These are phyloP conservation scores for Xylaria sp. DNA, from an alignment of 2,329 filamentous ascomycete genomes.

Conservation along the genomic window DNA sequence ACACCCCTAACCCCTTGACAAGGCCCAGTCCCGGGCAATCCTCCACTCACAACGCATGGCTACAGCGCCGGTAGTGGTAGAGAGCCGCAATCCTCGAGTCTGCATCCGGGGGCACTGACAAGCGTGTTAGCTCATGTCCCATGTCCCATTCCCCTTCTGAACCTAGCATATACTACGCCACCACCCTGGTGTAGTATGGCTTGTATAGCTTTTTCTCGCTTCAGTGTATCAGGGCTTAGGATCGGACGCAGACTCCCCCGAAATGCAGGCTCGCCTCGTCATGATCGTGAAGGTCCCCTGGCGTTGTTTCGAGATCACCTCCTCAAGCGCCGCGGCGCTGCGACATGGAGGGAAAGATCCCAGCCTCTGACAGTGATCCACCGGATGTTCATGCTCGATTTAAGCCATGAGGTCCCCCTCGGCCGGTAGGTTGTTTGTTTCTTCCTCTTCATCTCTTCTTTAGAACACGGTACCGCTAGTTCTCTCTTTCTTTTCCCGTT, in stretches of 20 bases:
- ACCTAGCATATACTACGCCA: conserved; percentile 6
- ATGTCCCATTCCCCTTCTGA: background rate
- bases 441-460: conserved; percentile 50
- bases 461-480: conserved; percentile 52
- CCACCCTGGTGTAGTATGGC: background rate
- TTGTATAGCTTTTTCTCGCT: conserved; percentile 4
- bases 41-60: conserved; percentile 33
- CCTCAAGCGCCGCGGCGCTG: conserved; percentile 45
- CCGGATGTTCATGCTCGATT: conserved; percentile 54
- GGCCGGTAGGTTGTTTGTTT: conserved; percentile 47
- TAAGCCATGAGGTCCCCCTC: conserved; percentile 53
- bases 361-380: conserved; percentile 34
- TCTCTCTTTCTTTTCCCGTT: conserved; percentile 51
- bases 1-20: conserved; percentile 51
- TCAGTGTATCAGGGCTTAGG: conserved; percentile 34
- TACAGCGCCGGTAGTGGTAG: conserved; percentile 3
- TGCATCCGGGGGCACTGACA: conserved; percentile 5
- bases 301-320: conserved; percentile 57
- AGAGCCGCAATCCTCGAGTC: conserved; percentile 34
- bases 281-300: conserved; percentile 52
- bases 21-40: conserved; percentile 37
- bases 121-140: conserved; percentile 8
- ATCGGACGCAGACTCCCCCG: conserved; percentile 49
- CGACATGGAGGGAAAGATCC: conserved; percentile 24
- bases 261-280: conserved; percentile 44